phyloP scores from a whole-genome alignment of 2,329 filamentous ascomycete species.

The Nannizziopsis arthrosporioides region DNA sequence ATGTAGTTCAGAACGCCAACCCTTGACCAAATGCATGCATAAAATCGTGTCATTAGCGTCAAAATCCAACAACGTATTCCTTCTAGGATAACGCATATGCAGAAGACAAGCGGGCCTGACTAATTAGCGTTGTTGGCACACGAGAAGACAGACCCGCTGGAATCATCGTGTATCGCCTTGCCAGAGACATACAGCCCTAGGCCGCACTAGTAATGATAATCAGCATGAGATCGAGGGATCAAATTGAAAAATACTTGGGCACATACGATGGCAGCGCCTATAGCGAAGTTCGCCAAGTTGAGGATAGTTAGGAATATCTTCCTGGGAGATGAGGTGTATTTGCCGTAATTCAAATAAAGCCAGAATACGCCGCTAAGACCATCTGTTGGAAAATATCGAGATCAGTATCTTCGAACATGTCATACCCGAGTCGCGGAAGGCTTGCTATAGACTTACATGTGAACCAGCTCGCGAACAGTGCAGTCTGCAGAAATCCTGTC shows the following conservation, averaged over 20 bases:
- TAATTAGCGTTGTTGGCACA: conserved; percentile 19
- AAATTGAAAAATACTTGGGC: neutral
- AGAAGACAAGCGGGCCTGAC: neutral
- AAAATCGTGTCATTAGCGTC: neutral
- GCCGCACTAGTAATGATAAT: conserved; percentile 22
- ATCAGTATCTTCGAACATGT: neutral
- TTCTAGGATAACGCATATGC: too few relatives aligned
- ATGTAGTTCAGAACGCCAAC: too few relatives aligned
- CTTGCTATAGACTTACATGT: neutral
- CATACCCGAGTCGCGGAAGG: neutral
- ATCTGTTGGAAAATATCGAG: conserved; percentile 14
- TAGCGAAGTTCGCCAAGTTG: conserved; percentile 34
- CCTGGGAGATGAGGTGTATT: conserved; percentile 30
- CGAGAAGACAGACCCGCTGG: conserved; percentile 28
- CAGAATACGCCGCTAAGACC: conserved; percentile 37
- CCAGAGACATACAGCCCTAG: conserved; percentile 34
- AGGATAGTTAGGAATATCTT: conserved; percentile 37
- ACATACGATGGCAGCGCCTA: conserved; percentile 24
- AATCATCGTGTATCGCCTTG: conserved; percentile 27
- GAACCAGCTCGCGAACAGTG: conserved; percentile 38
- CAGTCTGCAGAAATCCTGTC: conserved; percentile 23
- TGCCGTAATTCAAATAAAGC: conserved; percentile 38
- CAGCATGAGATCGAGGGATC: neutral
- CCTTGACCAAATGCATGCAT: too few relatives aligned
- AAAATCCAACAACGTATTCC: neutral